A percentile compares a stretch with the other conserved stretches of the same genome.
phyloP scores from a whole-genome alignment of 306 rosid species.

The Morella rubra region DNA sequence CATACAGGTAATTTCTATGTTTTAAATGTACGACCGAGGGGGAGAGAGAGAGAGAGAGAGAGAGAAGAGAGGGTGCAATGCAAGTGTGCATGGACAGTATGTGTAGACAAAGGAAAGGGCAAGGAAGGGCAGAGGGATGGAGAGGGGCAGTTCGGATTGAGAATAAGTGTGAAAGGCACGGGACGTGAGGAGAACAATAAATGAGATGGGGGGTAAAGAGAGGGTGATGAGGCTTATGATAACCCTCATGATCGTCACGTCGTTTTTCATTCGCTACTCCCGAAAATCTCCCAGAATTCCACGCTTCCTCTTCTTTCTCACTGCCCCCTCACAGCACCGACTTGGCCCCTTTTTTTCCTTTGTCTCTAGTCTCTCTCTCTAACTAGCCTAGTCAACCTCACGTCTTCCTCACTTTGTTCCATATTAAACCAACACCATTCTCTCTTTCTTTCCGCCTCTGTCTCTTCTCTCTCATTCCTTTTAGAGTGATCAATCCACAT shows the following conservation, averaged over 20 bases:
- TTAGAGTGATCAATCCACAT: slow-evolving; percentile 58
- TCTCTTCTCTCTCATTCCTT: slow-evolving; percentile 13
- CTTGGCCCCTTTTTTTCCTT: slow-evolving; percentile 4
- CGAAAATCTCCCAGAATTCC: slow-evolving; percentile 93
- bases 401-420: slow-evolving; percentile 49
- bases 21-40: not conserved
- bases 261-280: slow-evolving; percentile 85
- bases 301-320: slow-evolving; percentile 38
- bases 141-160: slow-evolving; percentile 89
- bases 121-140: slow-evolving; percentile 29
- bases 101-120: slow-evolving; percentile 45
- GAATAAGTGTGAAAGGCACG: slow-evolving; percentile 87
- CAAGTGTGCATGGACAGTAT: slow-evolving; percentile 14
- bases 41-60: slow-evolving; percentile 20
- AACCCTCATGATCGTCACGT: slow-evolving; percentile 97
- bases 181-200: slow-evolving; percentile 55
- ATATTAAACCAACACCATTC: slow-evolving; percentile 49
- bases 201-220: slow-evolving; percentile 37
- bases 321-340: not conserved
- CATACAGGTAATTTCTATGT: slow-evolving; percentile 14
- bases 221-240: slow-evolving; percentile 77
- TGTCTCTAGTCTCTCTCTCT: slow-evolving; percentile 19
- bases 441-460: slow-evolving; percentile 1
- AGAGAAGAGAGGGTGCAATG: slow-evolving; percentile 20
- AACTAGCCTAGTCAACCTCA: slow-evolving; percentile 61